Conservation (phyloP, 2,329 filamentous ascomycete genomes). For the Fusarium bulbicola region DNA sequence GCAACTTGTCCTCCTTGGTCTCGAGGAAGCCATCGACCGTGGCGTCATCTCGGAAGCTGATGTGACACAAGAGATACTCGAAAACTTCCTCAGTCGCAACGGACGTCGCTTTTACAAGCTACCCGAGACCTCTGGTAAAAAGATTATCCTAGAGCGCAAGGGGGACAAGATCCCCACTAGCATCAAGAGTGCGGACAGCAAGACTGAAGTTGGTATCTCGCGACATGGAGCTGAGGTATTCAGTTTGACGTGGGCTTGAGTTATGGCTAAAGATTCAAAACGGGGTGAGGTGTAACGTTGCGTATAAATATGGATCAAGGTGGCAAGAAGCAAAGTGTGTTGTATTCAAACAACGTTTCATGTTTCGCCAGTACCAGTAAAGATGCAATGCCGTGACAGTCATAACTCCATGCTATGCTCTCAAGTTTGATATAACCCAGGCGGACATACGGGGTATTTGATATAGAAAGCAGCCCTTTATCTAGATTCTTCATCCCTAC, state of each 20-base stretch:
- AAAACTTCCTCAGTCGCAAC: constrained; percentile 62
- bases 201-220: constrained; percentile 56
- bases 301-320: background rate
- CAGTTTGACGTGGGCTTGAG: constrained; percentile 50
- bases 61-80: constrained; percentile 64
- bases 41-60: constrained; percentile 60
- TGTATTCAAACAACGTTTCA: background rate
- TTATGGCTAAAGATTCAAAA: background rate
- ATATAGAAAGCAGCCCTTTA: constrained; percentile 24
- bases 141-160: constrained; percentile 53
- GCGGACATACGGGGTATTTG: constrained; percentile 29
- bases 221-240: constrained; percentile 53
- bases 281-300: background rate
- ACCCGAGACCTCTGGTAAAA: constrained; percentile 41
- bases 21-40: constrained; percentile 69
- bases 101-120: constrained; percentile 65
- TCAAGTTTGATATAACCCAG: constrained; percentile 6
- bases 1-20: constrained; percentile 67
- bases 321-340: background rate
- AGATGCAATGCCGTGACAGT: constrained; percentile 23
- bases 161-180: constrained; percentile 53
- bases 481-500: constrained; percentile 39
- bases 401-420: constrained; percentile 43
- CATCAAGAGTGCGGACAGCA: constrained; percentile 50
- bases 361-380: background rate